These are phyloP conservation scores for Pythium dissotocum DNA, from an alignment of 352 stramenopile species.

Conservation along the genomic window DNA sequence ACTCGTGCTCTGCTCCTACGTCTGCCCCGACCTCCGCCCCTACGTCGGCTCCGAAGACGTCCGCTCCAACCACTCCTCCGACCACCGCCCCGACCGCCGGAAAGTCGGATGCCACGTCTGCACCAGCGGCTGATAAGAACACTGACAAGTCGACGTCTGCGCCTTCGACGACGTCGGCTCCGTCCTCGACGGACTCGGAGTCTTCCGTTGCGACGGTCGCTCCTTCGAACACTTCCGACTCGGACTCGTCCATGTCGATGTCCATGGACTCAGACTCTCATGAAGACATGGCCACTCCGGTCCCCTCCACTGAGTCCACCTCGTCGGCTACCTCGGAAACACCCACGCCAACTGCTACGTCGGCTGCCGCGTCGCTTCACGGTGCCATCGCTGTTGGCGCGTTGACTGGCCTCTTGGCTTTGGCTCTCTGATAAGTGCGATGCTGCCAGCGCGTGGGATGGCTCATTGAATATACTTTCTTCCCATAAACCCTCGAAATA, in stretches of 20 bases:
- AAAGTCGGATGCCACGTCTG: not conserved
- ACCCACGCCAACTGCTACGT: not conserved
- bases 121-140: not conserved
- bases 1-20: constrained; percentile 8
- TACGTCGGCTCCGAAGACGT: not conserved
- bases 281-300: no score
- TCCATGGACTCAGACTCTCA: no score
- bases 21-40: not conserved
- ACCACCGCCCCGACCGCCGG: not conserved
- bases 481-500: no score
- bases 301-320: not conserved
- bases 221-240: no score
- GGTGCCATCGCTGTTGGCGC: not conserved
- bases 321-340: not conserved
- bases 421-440: not conserved
- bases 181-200: not conserved
- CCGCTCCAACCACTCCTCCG: not conserved
- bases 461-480: no score
- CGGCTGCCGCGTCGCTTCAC: not conserved
- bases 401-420: not conserved
- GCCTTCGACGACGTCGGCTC: no score
- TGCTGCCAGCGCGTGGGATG: no score
- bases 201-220: no score
- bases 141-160: no score
- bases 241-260: no score